phyloP scores from a whole-genome alignment of 129 eudicot species.

The Lactuca sativa region DNA sequence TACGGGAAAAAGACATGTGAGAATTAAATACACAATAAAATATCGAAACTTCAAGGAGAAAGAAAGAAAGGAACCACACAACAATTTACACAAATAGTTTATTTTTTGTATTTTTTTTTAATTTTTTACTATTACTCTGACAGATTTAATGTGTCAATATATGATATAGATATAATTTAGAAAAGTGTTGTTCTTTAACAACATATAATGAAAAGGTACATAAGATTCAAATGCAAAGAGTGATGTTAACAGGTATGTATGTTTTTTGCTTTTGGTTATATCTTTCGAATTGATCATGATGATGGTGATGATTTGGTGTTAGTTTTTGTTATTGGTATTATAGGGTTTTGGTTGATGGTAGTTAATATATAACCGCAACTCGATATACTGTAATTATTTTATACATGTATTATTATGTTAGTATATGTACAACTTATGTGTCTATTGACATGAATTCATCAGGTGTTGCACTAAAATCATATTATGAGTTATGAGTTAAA shows the following conservation, averaged over 20 bases:
- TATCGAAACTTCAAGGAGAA: constrained; percentile 46
- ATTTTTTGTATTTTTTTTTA: too few species aligned
- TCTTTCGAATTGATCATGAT: constrained; percentile 29
- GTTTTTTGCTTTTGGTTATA: constrained; percentile 27
- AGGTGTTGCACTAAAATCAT: too few species aligned
- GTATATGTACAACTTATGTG: constrained; percentile 35
- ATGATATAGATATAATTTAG: too few species aligned
- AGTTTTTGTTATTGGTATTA: constrained; percentile 33
- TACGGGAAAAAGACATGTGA: constrained; percentile 70
- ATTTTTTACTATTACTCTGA: too few species aligned
- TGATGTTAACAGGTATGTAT: constrained; percentile 44
- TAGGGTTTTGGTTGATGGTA: constrained; percentile 39
- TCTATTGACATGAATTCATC: too few species aligned
- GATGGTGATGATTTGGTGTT: constrained; percentile 24
- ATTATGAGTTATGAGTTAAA: too few species aligned
- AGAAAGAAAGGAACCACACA: constrained; percentile 36
- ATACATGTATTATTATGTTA: constrained; percentile 51
- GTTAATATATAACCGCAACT: constrained; percentile 24
- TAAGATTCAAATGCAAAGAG: constrained; percentile 22
- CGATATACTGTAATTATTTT: constrained; percentile 48
- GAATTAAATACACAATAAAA: constrained; percentile 58
- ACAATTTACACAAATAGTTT: too few species aligned
- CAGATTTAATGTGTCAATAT: too few species aligned
- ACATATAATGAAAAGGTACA: constrained; percentile 70
- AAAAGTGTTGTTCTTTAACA: constrained; percentile 41